Evolutionary conservation across 108 stramenopile genomes (phyloP).

Genomic region (Seminavis robusta): DNA sequence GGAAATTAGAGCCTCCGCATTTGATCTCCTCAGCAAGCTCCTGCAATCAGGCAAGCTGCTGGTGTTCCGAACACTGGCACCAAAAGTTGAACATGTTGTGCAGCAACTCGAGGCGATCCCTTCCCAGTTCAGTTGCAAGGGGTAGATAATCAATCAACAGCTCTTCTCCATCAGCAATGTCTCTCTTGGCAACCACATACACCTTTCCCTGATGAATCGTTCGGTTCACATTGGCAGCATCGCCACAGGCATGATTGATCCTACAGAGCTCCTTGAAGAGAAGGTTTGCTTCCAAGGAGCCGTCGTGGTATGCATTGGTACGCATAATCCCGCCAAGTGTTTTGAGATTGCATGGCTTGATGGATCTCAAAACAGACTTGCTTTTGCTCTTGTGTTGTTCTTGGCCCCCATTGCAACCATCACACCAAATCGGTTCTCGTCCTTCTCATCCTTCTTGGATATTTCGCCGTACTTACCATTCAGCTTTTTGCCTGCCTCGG

Average conservation of each 20-base stretch:
- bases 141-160: slow-evolving; percentile 33
- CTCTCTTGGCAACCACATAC: slow-evolving; percentile 37
- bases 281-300: background rate
- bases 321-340: background rate
- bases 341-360: background rate
- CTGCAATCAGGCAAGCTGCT: no score
- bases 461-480: no score
- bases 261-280: background rate
- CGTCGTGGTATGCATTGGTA: background rate
- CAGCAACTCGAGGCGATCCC: no score
- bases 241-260: slow-evolving; percentile 48
- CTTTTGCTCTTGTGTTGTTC: slow-evolving; percentile 4
- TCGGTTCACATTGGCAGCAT: slow-evolving; percentile 35
- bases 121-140: no score
- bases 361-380: background rate
- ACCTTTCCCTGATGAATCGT: slow-evolving; percentile 36
- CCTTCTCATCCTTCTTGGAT: no score
- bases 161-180: slow-evolving; percentile 42
- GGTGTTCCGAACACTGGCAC: no score
- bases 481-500: no score
- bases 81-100: no score
- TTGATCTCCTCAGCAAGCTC: no score
- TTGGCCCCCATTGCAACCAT: background rate
- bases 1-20: no score
- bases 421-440: background rate